A percentile compares a stretch with the other conserved stretches of the same genome.
Conservation (phyloP, 768 basidiomycete species). For the Boletus tylopilopsis region DNA sequence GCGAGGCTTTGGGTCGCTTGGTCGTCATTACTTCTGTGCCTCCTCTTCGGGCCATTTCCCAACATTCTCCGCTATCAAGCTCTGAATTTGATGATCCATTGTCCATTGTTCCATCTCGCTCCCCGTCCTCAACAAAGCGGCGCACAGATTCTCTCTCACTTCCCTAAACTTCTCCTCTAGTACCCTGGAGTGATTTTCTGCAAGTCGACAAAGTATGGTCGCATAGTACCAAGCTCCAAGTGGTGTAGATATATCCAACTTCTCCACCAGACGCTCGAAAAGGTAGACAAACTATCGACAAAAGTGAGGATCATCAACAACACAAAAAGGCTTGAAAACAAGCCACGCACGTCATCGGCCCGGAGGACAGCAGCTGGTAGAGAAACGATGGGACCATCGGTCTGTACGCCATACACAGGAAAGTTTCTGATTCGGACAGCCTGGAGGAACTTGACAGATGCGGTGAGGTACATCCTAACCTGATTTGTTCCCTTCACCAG, state of each 20-base stretch:
- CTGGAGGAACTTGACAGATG: conserved; percentile 6
- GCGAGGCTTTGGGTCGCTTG: no score
- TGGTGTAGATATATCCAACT: conserved; percentile 2
- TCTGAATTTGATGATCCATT: not conserved
- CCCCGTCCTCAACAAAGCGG: not conserved
- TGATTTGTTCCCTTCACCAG: conserved; percentile 1
- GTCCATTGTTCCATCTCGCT: not conserved
- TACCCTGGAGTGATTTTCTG: not conserved
- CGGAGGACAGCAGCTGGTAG: conserved; percentile 1
- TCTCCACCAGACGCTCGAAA: conserved; percentile 4
- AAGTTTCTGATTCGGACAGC: conserved; percentile 1
- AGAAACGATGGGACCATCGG: conserved; percentile 1
- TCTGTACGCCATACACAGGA: conserved; percentile 6
- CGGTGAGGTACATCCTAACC: conserved; percentile 6
- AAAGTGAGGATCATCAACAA: not conserved
- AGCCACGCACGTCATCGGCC: not conserved
- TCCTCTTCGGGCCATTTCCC: not conserved
- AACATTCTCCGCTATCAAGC: not conserved
- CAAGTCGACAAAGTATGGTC: conserved; percentile 6
- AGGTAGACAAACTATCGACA: not conserved
- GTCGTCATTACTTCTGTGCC: no score
- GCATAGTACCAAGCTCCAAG: conserved; percentile 10
- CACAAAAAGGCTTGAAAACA: no score
- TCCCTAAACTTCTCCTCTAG: not conserved
- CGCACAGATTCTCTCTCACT: not conserved